Evolutionary conservation across 2,329 filamentous ascomycete species (phyloP).

Genomic region (Sporothrix phasma): DNA sequence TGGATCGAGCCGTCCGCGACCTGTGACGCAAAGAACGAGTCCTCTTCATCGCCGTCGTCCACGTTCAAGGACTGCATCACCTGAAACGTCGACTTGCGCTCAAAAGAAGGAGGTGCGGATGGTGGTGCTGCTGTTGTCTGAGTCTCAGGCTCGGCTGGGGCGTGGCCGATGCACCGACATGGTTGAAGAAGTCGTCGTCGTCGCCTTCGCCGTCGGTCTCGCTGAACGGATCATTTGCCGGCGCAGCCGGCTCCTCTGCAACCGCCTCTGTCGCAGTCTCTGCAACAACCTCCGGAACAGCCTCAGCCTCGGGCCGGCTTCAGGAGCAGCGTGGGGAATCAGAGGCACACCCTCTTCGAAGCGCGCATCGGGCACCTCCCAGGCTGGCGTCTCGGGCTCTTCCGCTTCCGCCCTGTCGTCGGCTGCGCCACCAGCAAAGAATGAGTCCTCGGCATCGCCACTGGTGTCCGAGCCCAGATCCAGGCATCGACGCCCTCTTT

Average conservation of each 20-base stretch:
- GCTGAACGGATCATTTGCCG: constrained; percentile 27
- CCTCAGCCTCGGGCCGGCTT: not conserved
- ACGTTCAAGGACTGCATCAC: constrained; percentile 44
- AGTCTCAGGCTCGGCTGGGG: not conserved
- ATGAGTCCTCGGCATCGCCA: constrained; percentile 4
- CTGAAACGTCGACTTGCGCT: constrained; percentile 33
- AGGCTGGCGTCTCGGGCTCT: constrained; percentile 31
- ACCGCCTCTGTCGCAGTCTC: constrained; percentile 14
- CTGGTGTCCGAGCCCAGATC: not conserved
- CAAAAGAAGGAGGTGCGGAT: not conserved
- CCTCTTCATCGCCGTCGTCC: constrained; percentile 8
- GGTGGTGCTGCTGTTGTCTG: not conserved
- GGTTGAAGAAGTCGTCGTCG: constrained; percentile 55
- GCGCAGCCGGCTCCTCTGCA: not conserved
- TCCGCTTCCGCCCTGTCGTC: constrained; percentile 33
- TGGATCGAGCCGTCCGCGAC: constrained; percentile 13
- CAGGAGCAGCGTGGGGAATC: constrained; percentile 26
- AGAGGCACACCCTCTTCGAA: constrained; percentile 63
- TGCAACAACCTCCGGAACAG: not conserved
- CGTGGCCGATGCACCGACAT: constrained; percentile 31
- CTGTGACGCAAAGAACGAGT: constrained; percentile 15
- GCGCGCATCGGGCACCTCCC: constrained; percentile 44
- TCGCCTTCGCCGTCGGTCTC: constrained; percentile 43
- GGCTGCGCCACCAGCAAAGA: constrained; percentile 25
- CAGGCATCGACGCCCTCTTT: constrained; percentile 3